Base-by-base conservation (phyloP, 441 rosid species). In the Eruca vesicaria region DNA sequence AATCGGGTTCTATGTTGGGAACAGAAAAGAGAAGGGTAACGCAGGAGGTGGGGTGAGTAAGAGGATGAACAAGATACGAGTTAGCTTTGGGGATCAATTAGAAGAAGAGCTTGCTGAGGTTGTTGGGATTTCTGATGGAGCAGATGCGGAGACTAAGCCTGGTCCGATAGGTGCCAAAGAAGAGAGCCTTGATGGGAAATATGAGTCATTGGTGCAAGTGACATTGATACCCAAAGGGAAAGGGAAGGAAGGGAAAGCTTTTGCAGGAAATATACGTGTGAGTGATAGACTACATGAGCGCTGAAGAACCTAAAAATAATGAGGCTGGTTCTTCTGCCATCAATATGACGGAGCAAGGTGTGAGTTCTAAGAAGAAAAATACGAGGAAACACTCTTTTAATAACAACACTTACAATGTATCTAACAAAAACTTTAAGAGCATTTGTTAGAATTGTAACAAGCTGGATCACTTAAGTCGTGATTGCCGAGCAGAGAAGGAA, bases 121-220 rank as follows among this genome's bases (percentile, higher is more conserved):
- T 38, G 98, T 91, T 72, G 99, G 99, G 56, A 41, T 84, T 73
- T 96, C 99, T n/a, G 99, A 96, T 84, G 98, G 97, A 55, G 96
- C 85, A 1, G 99, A 90, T 72, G 97, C 90, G 63, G 98, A 88
- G 76, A 96, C 98, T 12, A 97, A 89, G 84, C 94, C 97, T 41
- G 99, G 98, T 80, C 99, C 97, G 0, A n/a, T 86, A 6, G 97
- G 92, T 36, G 96, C 93, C 69, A 95, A 84, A 76, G 99, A 95
- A 84, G 99, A 98, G 82, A 95, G 97, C 70, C 91, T 95, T n/a
- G 96, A 91, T 60, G 99, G 99, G 71, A 93, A 93, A 80, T 93
- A 95, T 32, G 96, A 91, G 69, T 91, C 98, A 32, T 92, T 93
- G 43, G 94, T 95, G 68, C 95, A 85, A 72, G 85, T 85, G 16